Evolutionary conservation across 345 rosid genomes (phyloP).

Genomic region (Reutealis trisperma): DNA sequence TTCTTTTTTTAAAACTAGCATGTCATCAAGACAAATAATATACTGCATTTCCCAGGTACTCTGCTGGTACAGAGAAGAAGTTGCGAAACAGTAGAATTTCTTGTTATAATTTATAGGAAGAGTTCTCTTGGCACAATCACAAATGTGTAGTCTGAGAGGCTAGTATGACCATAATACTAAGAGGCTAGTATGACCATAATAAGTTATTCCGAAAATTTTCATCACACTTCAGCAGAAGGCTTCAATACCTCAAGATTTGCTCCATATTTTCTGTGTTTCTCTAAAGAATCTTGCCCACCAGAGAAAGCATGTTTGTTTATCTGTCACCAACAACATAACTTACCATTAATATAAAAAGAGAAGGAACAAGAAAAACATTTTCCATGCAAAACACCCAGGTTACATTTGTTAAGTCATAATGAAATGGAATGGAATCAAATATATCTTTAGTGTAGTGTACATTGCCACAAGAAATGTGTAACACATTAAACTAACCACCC

Average conservation of each 20-base stretch:
- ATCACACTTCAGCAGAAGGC: not conserved
- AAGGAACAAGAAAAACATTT: not conserved
- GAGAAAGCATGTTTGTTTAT: conserved; percentile 77
- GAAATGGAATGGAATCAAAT: no score
- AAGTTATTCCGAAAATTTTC: not conserved
- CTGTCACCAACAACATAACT: conserved; percentile 39
- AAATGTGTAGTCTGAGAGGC: not conserved
- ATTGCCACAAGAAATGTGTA: not conserved
- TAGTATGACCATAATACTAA: not conserved
- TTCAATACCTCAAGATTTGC: conserved; percentile 83
- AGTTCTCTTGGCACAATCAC: not conserved
- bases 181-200: not conserved
- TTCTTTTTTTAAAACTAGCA: no score
- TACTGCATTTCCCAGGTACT: no score
- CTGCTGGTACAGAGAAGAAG: no score
- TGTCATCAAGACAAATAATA: no score
- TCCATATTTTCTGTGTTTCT: conserved; percentile 69
- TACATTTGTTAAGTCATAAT: no score
- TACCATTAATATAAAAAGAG: not conserved
- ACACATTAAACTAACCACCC: not conserved
- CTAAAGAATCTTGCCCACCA: conserved; percentile 78
- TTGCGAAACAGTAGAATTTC: no score
- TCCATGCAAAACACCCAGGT: not conserved
- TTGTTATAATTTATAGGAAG: no score
- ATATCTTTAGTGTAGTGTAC: no score